These are phyloP conservation scores for Pholiota microspora DNA, from an alignment of 768 basidiomycete genomes.

Conservation along the genomic window DNA sequence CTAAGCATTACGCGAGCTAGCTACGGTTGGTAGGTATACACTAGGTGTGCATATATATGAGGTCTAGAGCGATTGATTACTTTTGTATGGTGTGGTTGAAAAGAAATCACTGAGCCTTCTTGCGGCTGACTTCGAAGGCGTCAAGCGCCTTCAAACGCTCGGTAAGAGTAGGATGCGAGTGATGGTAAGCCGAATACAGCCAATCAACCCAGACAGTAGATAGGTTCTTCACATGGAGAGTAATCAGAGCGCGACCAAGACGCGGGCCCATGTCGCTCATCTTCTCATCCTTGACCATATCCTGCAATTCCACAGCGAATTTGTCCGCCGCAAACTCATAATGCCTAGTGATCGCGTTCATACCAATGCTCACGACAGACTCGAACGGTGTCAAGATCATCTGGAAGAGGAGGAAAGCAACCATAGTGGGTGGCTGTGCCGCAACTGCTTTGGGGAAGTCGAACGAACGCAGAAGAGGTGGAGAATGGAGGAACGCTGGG, in stretches of 20 bases:
- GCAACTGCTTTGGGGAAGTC: constrained; percentile 71
- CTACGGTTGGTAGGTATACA: background rate
- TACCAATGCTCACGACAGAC: constrained; percentile 63
- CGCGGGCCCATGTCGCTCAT: constrained; percentile 87
- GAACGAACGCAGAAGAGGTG: constrained; percentile 76
- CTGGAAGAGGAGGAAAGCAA: constrained; percentile 89
- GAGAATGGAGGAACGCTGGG: constrained; percentile 85
- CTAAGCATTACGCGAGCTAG: background rate
- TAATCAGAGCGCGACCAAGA: constrained; percentile 77
- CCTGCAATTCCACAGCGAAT: constrained; percentile 76
- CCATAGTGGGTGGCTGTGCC: constrained; percentile 70
- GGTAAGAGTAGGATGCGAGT: constrained; percentile 92
- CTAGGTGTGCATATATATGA: background rate
- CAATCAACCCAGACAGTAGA: constrained; percentile 94
- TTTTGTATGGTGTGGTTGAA: background rate
- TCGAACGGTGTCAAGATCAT: constrained; percentile 84
- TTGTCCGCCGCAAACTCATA: constrained; percentile 94
- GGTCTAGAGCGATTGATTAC: background rate
- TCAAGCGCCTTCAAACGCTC: constrained; percentile 87
- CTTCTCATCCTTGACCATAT: constrained; percentile 43
- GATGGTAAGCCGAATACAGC: constrained; percentile 91
- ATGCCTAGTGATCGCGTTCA: constrained; percentile 81
- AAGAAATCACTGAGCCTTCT: constrained; percentile 30
- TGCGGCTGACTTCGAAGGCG: constrained; percentile 47
- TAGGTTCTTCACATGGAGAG: constrained; percentile 89